Base-by-base conservation (phyloP, 2,329 filamentous ascomycete genomes). In the Curvularia spicifera region DNA sequence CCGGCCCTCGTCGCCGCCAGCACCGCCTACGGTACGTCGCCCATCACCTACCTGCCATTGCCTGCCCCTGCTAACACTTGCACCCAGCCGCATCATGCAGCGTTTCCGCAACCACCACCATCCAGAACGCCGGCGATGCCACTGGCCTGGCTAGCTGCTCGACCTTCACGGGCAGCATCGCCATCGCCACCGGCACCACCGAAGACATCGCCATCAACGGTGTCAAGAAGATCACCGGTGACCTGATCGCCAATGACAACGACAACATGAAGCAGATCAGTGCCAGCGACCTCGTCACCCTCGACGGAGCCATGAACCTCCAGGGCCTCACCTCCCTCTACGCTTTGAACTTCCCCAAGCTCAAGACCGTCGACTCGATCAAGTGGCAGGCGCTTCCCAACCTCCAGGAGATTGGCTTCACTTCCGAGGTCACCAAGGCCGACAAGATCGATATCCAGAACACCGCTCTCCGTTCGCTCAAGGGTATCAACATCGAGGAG, bases 401-500 rank as follows among this genome's bases (percentile, higher is more conserved):
- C 65, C 81, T 91, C 39, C 82, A 85, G 71, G 70, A 74, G 33
- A 79, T 91, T 44, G 80, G 79, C 56, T 90, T 91, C 80, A 79
- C 82, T 78, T 73, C 84, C 82, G 75, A 85, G 79, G 83, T 98
- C 71, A 87, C 84, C 69, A 81, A 87, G 76, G 91, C 91, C 59
- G 81, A 80, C 64, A 84, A 81, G 63, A 85, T 99, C 68, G 79
- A 81, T 68, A 93, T 99, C 76, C 85, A 87, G 79, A 95, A 99
- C 83, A 99, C 95, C 50, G 87, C 89, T 78, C 86, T 99, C 69
- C 85, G 82, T 76, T 87, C 85, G 66, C 85, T 99, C 59, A 83
- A 89, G 66, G 93, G 92, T 73, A 90, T 99, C 76, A 90, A 92
- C 76, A 84, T 98, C 64, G 79, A 86, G 64, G 84, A 84, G n/a